These are phyloP conservation scores for Oryza rufipogon DNA, from an alignment of 176 grass and related monocot genomes.

Conservation along the genomic window DNA sequence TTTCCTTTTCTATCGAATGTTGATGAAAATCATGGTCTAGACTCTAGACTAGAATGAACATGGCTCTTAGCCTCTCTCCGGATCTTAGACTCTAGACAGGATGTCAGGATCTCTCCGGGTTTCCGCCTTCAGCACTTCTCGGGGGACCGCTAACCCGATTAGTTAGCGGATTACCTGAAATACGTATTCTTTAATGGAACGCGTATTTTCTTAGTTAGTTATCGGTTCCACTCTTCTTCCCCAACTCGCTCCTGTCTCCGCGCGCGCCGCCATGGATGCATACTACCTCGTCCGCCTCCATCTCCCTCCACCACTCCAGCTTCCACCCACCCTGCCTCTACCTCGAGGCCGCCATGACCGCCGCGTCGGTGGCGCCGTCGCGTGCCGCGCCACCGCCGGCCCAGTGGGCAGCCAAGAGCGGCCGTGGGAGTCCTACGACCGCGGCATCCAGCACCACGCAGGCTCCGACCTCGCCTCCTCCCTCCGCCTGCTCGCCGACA, in stretches of 20 bases:
- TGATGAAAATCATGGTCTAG: no score
- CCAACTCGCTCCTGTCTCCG: neutral
- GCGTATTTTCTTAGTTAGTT: neutral
- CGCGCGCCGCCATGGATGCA: constrained; percentile 29
- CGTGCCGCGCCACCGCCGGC: neutral
- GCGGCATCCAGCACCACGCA: constrained; percentile 50
- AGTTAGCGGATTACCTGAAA: neutral
- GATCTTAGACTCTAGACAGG: no score
- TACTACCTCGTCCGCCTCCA: constrained; percentile 9
- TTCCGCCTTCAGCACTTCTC: neutral
- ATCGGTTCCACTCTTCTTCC: neutral
- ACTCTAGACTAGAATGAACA: no score
- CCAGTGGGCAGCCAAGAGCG: constrained; percentile 52
- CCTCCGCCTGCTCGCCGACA: constrained; percentile 55
- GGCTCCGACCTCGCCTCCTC: constrained; percentile 44
- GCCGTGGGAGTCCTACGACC: constrained; percentile 69
- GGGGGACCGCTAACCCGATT: neutral
- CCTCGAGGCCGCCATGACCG: no score
- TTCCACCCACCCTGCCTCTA: neutral
- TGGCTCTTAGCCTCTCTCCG: no score
- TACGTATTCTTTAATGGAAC: neutral
- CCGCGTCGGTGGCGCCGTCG: neutral
- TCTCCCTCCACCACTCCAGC: constrained; percentile 15
- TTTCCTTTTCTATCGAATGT: no score
- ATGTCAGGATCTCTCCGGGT: neutral